Conservation (phyloP, 768 basidiomycete species). For the Nevesoporus exiguus region DNA sequence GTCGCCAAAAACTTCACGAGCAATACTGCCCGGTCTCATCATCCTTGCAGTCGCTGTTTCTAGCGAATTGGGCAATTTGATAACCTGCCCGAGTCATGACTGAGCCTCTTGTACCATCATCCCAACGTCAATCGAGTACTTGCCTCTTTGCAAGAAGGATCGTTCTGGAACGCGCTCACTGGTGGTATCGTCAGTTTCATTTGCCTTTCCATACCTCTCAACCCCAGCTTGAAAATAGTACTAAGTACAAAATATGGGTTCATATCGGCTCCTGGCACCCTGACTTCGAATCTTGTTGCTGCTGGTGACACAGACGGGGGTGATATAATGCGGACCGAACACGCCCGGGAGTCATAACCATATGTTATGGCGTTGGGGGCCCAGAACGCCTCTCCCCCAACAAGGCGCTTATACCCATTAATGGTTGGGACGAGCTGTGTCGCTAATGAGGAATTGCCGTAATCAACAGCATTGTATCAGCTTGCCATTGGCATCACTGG, state of each 20-base stretch:
- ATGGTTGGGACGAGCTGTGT: conserved; percentile 79
- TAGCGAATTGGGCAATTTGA: conserved; percentile 75
- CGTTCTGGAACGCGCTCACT: conserved; percentile 37
- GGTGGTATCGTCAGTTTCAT: conserved; percentile 67
- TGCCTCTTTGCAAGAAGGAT: conserved; percentile 53
- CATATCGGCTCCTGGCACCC: conserved; percentile 96
- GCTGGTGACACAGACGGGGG: conserved; percentile 81
- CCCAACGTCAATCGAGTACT: conserved; percentile 37
- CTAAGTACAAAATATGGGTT: conserved; percentile 88
- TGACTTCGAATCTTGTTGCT: conserved; percentile 89
- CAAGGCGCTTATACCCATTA: conserved; percentile 96
- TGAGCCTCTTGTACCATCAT: not conserved
- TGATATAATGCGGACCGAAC: conserved; percentile 87
- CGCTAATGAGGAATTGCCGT: not conserved
- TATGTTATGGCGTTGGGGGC: conserved; percentile 91
- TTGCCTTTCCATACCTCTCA: conserved; percentile 84
- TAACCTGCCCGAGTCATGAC: conserved; percentile 41
- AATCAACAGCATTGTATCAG: not conserved
- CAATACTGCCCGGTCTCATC: conserved; percentile 74
- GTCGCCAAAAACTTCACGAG: conserved; percentile 83
- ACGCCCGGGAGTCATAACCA: conserved; percentile 93
- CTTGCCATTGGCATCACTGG: conserved; percentile 82
- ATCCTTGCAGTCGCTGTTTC: conserved; percentile 78
- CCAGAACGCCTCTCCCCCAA: conserved; percentile 92
- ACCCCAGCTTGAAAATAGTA: conserved; percentile 82